Conservation (phyloP, 23 red algal genomes). For the Gracilaria caudata region DNA sequence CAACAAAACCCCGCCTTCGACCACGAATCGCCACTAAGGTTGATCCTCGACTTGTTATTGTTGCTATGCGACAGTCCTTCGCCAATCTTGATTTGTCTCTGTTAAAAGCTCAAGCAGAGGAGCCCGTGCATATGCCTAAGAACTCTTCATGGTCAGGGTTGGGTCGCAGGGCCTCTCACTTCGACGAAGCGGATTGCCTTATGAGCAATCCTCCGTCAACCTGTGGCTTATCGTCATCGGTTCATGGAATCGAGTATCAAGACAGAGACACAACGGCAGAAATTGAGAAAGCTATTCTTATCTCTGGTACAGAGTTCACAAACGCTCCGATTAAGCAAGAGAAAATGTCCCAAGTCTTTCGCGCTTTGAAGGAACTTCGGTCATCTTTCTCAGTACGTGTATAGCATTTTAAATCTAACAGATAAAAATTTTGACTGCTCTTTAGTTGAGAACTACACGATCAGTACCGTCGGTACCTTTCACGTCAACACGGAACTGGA, state of each 20-base stretch:
- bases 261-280: not conserved
- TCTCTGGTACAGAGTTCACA: conserved; percentile 1
- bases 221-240: not conserved
- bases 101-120: not conserved
- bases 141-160: not conserved
- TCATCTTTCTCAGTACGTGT: not conserved
- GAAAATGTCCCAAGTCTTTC: not conserved
- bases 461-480: too few relatives aligned
- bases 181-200: not conserved
- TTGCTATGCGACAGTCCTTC: conserved; percentile 29
- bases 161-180: not conserved
- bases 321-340: not conserved
- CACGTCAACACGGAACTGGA: too few relatives aligned
- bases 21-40: not conserved
- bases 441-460: not conserved
- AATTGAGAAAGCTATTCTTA: conserved; percentile 8
- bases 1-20: not conserved
- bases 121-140: not conserved
- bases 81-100: not conserved
- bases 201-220: not conserved
- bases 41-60: not conserved
- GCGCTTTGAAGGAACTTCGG: not conserved
- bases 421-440: not conserved
- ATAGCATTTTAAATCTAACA: not conserved
- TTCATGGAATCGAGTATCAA: conserved; percentile 28